Evolutionary conservation across 495 filamentous ascomycete species (phyloP), one percentile per base, ranked within the genome.

Genomic region (Copromyces sp.): DNA sequence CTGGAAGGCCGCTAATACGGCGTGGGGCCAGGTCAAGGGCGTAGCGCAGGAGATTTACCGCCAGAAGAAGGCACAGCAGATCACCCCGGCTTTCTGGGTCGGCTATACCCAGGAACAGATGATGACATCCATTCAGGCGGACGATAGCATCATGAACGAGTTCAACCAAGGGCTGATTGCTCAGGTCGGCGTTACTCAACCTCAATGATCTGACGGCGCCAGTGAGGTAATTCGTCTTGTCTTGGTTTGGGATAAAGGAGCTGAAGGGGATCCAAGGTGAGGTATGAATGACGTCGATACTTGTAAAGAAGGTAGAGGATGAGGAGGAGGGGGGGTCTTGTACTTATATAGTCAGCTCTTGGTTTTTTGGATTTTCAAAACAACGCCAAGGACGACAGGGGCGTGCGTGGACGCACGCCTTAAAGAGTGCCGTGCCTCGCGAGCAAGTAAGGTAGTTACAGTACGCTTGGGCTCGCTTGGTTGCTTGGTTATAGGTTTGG

Each of bases 1-100:
- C 7, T 97, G 94, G 94, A 89, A 90, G 42, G 90, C 93, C 32
- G 93, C 93, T 6, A 86, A 86, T 40, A 87, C 84, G 9, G 91
- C 93, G 11, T 88, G 93, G 80, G 84, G 85, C 20, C 92, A 95
- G 80, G 92, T 97, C 39, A 87, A 86, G 74, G 86, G 86, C 12
- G 89, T 91, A n/a, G 90, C 90, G 17, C 85, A 89, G 77, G 89
- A 91, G 71, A 88, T 90, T 42, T 90, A 88, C 77, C 81, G 81
- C 9, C 77, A 84, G 42, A 87, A 89, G 80, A 88, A 86, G 80
- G 83, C 83, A n/a, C 82, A 83, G 75, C 85, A 86, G 78, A 82
- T 77, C 72, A 82, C 77, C 42, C 84, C 84, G 3, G 79, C 82
- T 16, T 87, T 83, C 77, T 88, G 87, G 87, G 80, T 84, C 11